Evolutionary conservation across 2,329 filamentous ascomycete species (phyloP).

Genomic region (Pestalotiopsis fici): DNA sequence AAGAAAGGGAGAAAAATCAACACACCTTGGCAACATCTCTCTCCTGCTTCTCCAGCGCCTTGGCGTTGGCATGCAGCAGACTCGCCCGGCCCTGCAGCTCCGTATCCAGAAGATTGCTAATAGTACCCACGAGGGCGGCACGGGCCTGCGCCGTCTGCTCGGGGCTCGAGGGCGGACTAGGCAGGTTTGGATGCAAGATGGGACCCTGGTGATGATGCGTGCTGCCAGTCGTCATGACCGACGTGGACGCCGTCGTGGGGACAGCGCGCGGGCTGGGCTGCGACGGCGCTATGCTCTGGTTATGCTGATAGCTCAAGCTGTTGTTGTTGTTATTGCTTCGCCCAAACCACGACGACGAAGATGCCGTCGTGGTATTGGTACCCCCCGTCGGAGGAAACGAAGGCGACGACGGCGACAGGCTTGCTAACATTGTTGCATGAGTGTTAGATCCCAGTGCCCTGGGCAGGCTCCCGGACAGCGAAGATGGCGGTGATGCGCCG

Average conservation of each 20-base stretch:
- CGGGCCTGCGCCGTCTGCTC: conserved; percentile 58
- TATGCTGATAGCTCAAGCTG: not conserved
- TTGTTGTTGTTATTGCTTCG: not conserved
- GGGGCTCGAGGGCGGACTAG: conserved; percentile 39
- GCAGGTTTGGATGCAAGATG: conserved; percentile 34
- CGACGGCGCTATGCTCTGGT: conserved; percentile 8
- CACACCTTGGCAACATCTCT: conserved; percentile 53
- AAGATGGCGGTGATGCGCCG: not conserved
- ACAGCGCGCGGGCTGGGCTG: conserved; percentile 3
- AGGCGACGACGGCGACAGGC: conserved; percentile 11
- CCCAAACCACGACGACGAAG: not conserved
- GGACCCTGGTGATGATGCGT: too few species aligned
- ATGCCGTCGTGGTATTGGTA: not conserved
- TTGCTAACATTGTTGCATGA: conserved; percentile 2
- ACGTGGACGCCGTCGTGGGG: conserved; percentile 7
- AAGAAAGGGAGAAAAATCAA: not conserved
- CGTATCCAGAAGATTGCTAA: conserved; percentile 70
- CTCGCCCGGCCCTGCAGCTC: conserved; percentile 68
- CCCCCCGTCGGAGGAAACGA: conserved; percentile 10
- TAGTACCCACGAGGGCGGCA: conserved; percentile 58
- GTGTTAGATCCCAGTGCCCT: not conserved
- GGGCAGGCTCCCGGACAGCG: not conserved
- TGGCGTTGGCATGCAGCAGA: conserved; percentile 69
- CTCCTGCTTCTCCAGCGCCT: conserved; percentile 68
- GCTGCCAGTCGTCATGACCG: conserved; percentile 10